These are phyloP conservation scores for Onygenales sp. DNA, from an alignment of 2,329 filamentous ascomycete genomes.

Conservation along the genomic window DNA sequence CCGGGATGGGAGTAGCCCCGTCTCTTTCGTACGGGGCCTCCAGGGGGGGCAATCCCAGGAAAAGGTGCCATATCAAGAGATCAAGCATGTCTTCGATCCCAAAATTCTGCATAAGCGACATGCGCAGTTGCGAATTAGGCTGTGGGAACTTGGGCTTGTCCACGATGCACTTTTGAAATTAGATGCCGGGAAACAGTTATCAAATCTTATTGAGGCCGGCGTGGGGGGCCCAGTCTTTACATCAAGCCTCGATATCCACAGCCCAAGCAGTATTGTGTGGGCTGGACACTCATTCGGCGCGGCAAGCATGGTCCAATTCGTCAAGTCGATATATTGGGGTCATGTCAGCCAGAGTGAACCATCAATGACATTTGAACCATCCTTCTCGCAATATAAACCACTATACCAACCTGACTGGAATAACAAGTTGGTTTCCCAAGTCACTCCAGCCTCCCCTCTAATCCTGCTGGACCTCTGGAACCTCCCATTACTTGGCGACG, in stretches of 20 bases:
- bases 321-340: conserved; percentile 69
- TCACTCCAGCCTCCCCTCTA: conserved; percentile 57
- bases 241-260: conserved; percentile 55
- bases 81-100: conserved; percentile 53
- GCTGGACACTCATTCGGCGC: conserved; percentile 76
- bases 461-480: conserved; percentile 76
- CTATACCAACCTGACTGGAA: conserved; percentile 51
- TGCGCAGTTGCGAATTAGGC: conserved; percentile 61
- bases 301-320: conserved; percentile 62
- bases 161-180: conserved; percentile 60
- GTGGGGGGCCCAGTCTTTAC: conserved; percentile 36
- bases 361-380: background rate
- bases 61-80: conserved; percentile 28
- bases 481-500: conserved; percentile 57
- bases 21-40: conserved; percentile 57
- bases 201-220: conserved; percentile 23
- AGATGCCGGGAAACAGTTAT: conserved; percentile 42
- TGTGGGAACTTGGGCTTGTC: conserved; percentile 68
- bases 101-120: conserved; percentile 61
- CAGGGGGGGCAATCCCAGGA: conserved; percentile 6
- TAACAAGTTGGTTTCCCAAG: conserved; percentile 52
- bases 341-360: conserved; percentile 32
- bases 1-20: conserved; percentile 67
- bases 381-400: conserved; percentile 39
- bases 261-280: conserved; percentile 64